Base-by-base conservation (phyloP, 805 yeast genomes). In the Schwanniomyces occidentalis region DNA sequence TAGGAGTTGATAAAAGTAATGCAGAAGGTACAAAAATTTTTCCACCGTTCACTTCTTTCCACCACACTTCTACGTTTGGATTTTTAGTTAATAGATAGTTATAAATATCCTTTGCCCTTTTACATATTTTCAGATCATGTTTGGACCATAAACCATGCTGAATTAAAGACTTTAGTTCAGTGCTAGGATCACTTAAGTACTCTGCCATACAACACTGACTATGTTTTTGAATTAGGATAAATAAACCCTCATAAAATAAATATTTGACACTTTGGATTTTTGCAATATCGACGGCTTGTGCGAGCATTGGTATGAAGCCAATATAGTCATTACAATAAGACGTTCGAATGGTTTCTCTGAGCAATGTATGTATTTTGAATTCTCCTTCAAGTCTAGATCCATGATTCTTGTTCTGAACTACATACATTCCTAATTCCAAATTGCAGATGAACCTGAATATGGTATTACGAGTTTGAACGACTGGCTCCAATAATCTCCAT, bases 61-160 rank as follows among this genome's bases (percentile, higher is more conserved):
- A 30, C 56, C 56, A 49, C 9, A 3, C 12, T 6, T 22, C 20
- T 8, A 42, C 35, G 6, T 6, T 23, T 12, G 32, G 32, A 26
- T 36, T 37, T 12, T 34, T 41, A 14, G 29, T 38, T 2, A 41
- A 31, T 9, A 61, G 27, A 5, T 45, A 16, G 15, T 35, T 38
- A 31, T 46, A 55, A 2, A 59, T 52, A 17, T 51, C 56, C 19
- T 49, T 43, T 4, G 65, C 48, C 19, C 45, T 50, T 14, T 35
- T 32, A 8, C 54, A 34, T 1, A 65, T 38, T 15, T 38, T 42
- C 3, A 27, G 20, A 23, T 53, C 51, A 40, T 64, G 49, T 25
- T 51, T 46, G 6, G 38, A 30, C 61, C 63, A 55, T 5, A 65
- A 35, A 1, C 73, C 73, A 23, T 44, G 55, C 35, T 65, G 71